Percentiles rank a stretch among this genome's conserved stretches.
phyloP scores from a whole-genome alignment of 306 rosid species.

The Vicia faba region DNA sequence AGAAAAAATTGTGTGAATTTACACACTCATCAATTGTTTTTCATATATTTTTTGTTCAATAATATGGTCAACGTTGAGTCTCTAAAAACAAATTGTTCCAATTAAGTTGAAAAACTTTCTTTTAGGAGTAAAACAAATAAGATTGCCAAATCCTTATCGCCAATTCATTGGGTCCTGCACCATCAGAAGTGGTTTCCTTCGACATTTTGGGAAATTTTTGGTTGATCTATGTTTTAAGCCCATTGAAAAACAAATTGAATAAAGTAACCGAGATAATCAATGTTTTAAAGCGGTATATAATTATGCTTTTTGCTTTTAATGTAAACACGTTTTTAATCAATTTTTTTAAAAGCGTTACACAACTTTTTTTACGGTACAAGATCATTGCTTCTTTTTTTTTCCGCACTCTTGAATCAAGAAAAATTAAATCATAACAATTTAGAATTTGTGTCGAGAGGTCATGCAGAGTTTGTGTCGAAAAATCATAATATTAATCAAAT shows the following conservation, averaged over 20 bases:
- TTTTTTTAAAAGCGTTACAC: background rate
- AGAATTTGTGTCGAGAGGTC: no score
- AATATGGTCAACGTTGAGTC: background rate
- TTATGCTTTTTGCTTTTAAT: background rate
- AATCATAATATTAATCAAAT: no score
- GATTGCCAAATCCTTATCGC: background rate
- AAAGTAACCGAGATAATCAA: background rate
- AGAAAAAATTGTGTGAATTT: no score
- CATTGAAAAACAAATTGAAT: background rate
- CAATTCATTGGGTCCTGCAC: background rate
- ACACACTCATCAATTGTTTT: no score
- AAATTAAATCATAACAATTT: no score
- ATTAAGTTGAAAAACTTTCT: background rate
- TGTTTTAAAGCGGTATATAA: constrained; percentile 4
- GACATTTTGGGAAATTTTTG: constrained; percentile 19
- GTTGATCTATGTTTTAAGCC: constrained; percentile 7
- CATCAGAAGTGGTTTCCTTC: constrained; percentile 34
- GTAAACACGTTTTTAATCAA: background rate
- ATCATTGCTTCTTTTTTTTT: no score
- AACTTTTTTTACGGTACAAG: background rate
- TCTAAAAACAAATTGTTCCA: background rate
- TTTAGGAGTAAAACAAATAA: background rate
- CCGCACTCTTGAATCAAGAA: no score
- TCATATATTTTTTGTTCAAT: no score
- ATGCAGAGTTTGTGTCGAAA: no score